Conservation (phyloP, 1,284 basidiomycete species). For the Trichosporon asahii region DNA sequence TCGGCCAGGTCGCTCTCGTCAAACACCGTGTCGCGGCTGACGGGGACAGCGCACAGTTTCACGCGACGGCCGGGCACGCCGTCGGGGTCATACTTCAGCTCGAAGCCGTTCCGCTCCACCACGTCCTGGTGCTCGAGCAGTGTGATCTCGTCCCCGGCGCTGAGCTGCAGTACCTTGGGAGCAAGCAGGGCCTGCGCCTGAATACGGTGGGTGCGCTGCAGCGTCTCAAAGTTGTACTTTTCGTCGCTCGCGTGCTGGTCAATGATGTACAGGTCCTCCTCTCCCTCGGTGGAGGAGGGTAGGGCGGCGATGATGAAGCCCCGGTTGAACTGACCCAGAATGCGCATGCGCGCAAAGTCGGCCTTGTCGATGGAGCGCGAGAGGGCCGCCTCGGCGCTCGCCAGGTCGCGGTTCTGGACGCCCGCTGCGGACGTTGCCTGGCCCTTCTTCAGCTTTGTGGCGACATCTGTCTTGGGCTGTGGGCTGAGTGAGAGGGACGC, state of each 20-base stretch:
- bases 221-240: constrained; percentile 91
- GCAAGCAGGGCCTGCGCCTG: constrained; percentile 75
- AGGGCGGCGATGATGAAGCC: constrained; percentile 89
- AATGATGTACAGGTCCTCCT: constrained; percentile 92
- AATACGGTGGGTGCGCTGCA: constrained; percentile 83
- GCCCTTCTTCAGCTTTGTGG: neutral
- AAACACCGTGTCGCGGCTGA: constrained; percentile 85
- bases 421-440: constrained; percentile 54
- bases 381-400: constrained; percentile 67
- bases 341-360: constrained; percentile 80
- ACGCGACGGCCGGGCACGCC: constrained; percentile 59
- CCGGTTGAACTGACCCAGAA: constrained; percentile 92
- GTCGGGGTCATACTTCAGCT: constrained; percentile 58
- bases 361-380: constrained; percentile 80
- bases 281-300: constrained; percentile 51
- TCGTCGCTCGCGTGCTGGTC: constrained; percentile 69
- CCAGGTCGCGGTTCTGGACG: constrained; percentile 60
- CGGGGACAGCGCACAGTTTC: constrained; percentile 74
- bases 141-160: constrained; percentile 83
- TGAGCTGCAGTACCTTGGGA: constrained; percentile 70
- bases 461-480: neutral
- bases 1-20: constrained; percentile 80
- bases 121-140: constrained; percentile 82
- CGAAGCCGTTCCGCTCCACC: constrained; percentile 83
- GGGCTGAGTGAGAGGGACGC: neutral